Evolutionary conservation across 495 filamentous ascomycete species (phyloP).

Genomic region (Lasiosphaeria miniovina): DNA sequence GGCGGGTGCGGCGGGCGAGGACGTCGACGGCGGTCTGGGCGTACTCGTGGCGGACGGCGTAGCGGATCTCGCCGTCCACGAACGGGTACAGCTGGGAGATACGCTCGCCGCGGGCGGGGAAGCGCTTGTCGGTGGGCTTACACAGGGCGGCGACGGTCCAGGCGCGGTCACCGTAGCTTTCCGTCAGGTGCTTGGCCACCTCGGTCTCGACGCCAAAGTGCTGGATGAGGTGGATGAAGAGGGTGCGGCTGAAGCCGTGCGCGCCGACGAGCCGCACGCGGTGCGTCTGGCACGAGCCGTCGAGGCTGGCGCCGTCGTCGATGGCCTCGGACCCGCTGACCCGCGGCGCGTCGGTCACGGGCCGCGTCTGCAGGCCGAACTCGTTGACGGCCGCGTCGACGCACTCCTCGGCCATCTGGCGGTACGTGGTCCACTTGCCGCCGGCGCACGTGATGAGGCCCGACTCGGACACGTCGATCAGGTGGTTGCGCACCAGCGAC

Average conservation of each 20-base stretch:
- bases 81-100: conserved; percentile 86
- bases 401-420: conserved; percentile 97
- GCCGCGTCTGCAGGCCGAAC: conserved; percentile 67
- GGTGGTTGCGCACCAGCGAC: conserved; percentile 91
- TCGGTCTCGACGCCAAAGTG: conserved; percentile 95
- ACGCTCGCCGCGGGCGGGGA: conserved; percentile 82
- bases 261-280: conserved; percentile 86
- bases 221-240: conserved; percentile 98
- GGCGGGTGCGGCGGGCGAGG: conserved; percentile 77
- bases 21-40: conserved; percentile 93
- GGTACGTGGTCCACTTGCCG: conserved; percentile 98
- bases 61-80: conserved; percentile 93
- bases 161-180: conserved; percentile 90
- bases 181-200: conserved; percentile 85
- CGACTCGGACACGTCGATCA: conserved; percentile 80
- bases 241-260: conserved; percentile 89
- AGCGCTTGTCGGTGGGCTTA: conserved; percentile 75
- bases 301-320: conserved; percentile 70
- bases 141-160: conserved; percentile 92
- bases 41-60: conserved; percentile 86
- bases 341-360: conserved; percentile 59
- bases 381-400: conserved; percentile 83
- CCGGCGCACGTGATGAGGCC: conserved; percentile 94
- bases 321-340: conserved; percentile 75
- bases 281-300: conserved; percentile 90